These are phyloP conservation scores for Gossypium mustelinum DNA, from an alignment of 345 rosid species.

Conservation along the genomic window DNA sequence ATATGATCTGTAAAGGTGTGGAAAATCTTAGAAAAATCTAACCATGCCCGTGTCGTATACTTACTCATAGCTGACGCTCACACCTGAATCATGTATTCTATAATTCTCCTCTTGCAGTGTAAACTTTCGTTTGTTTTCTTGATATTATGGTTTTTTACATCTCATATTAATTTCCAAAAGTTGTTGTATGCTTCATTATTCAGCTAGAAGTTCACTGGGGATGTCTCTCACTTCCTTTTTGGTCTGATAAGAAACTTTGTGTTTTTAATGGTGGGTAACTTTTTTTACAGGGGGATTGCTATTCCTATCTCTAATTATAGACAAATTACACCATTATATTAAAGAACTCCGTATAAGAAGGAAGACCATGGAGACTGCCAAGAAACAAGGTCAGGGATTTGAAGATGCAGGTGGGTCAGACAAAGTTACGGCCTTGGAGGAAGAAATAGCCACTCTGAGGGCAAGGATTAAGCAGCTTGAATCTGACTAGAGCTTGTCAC, in stretches of 20 bases:
- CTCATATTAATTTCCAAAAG: neutral
- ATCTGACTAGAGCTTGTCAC: slow-evolving; percentile 54
- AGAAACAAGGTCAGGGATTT: slow-evolving; percentile 54
- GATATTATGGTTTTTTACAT: neutral
- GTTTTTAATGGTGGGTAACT: slow-evolving; percentile 16
- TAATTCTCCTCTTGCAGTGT: neutral
- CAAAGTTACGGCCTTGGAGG: slow-evolving; percentile 53
- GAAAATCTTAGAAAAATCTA: no score
- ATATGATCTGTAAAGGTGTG: no score
- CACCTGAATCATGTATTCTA: neutral
- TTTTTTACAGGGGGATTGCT: slow-evolving; percentile 60
- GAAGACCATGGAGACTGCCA: slow-evolving; percentile 68
- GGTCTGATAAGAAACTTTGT: neutral
- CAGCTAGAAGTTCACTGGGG: slow-evolving; percentile 1
- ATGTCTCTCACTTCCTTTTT: neutral
- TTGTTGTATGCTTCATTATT: slow-evolving; percentile 1
- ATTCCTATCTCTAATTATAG: slow-evolving; percentile 80
- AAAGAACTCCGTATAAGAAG: slow-evolving; percentile 78
- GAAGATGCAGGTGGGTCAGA: slow-evolving; percentile 53
- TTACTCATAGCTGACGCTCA: no score
- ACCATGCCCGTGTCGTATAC: no score
- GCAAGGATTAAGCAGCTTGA: slow-evolving; percentile 45
- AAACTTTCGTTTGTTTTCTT: neutral
- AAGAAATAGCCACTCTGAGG: slow-evolving; percentile 38
- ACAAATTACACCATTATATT: slow-evolving; percentile 83